phyloP scores from a whole-genome alignment of 768 basidiomycete species.

The Termitomyces sp. region DNA sequence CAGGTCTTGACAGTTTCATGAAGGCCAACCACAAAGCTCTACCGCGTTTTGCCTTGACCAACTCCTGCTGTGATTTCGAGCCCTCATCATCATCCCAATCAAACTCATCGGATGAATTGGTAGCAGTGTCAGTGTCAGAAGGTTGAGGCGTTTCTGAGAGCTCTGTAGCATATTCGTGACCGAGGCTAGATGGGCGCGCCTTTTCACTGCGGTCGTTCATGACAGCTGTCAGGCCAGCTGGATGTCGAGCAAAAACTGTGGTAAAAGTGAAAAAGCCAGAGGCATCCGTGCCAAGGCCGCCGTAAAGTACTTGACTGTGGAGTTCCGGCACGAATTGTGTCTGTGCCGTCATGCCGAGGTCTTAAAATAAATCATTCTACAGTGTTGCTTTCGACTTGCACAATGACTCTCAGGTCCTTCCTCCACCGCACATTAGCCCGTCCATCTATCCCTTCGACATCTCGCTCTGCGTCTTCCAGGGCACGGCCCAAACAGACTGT shows the following conservation, averaged over 20 bases:
- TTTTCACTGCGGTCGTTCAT: conserved; percentile 7
- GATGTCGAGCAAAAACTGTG: conserved; percentile 3
- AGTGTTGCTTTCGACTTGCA: background rate
- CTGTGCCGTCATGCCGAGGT: conserved; percentile 1
- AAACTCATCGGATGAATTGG: conserved; percentile 64
- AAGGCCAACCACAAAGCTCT: conserved; percentile 58
- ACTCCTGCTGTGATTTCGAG: conserved; percentile 19
- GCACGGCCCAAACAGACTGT: background rate
- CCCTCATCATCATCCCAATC: conserved; percentile 68
- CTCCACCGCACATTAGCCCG: background rate
- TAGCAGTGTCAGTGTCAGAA: conserved; percentile 42
- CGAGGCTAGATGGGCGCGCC: conserved; percentile 2
- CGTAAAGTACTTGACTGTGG: background rate
- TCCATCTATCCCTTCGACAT: background rate
- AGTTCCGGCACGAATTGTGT: conserved; percentile 1
- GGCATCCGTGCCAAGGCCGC: background rate
- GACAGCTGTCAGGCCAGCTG: background rate
- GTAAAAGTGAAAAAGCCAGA: background rate
- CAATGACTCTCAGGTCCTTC: background rate
- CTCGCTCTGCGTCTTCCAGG: background rate
- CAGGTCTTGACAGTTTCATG: conserved; percentile 55
- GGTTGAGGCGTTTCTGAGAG: conserved; percentile 9
- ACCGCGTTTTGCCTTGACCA: conserved; percentile 51
- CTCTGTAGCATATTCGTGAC: conserved; percentile 18
- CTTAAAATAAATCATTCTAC: background rate